These are phyloP conservation scores for Solanum medicagineum DNA, from an alignment of 257 asterid genomes.

Conservation along the genomic window DNA sequence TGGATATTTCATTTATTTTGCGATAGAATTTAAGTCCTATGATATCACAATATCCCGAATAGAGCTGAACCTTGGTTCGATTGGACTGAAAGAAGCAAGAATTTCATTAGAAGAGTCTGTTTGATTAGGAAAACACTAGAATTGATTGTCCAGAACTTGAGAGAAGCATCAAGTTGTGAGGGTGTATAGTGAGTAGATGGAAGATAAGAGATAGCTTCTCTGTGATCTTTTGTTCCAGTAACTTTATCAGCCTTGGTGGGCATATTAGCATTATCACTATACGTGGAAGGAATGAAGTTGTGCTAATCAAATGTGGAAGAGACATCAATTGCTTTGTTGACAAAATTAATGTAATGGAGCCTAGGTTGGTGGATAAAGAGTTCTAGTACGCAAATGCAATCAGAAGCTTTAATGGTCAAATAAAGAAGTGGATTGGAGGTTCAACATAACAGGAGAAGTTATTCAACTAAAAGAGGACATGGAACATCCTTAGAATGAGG, in stretches of 20 bases:
- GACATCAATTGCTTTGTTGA: background rate
- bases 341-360: background rate
- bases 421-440: background rate
- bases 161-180: background rate
- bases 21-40: background rate
- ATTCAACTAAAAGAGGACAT: no score
- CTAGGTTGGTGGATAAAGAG: background rate
- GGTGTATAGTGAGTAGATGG: background rate
- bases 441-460: background rate
- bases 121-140: no score
- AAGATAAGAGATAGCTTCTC: background rate
- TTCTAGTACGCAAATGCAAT: background rate
- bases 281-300: background rate
- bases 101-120: background rate
- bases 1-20: background rate
- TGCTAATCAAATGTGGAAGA: background rate
- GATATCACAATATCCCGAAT: background rate
- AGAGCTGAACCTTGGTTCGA: background rate
- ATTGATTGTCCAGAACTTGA: background rate
- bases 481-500: no score
- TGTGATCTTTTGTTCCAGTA: no score
- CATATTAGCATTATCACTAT: background rate
- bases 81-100: background rate
- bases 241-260: background rate
- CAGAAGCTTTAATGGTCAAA: background rate